These are phyloP conservation scores for Coprinellus aureogranulatus DNA, from an alignment of 768 basidiomycete species.

Conservation along the genomic window DNA sequence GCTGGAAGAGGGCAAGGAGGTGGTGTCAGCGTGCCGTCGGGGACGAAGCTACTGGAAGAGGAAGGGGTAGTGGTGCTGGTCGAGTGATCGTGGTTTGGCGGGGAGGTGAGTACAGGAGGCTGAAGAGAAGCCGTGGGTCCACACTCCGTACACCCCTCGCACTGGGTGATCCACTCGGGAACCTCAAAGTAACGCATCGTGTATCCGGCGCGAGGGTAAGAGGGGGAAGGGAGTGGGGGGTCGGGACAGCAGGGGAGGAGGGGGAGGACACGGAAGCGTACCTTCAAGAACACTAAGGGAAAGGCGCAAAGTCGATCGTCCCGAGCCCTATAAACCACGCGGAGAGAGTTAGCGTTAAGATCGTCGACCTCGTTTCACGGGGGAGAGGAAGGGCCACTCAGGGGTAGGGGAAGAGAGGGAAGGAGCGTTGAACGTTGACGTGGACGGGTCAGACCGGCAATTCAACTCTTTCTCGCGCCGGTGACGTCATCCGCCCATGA, in stretches of 20 bases:
- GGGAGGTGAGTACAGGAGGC: no score
- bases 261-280: conserved; percentile 20
- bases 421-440: no score
- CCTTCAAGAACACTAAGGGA: conserved; percentile 55
- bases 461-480: background rate
- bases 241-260: background rate
- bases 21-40: background rate
- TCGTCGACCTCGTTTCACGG: no score
- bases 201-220: no score
- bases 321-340: conserved; percentile 71
- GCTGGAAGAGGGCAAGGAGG: conserved; percentile 45
- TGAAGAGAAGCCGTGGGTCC: background rate
- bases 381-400: no score
- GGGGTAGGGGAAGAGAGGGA: no score
- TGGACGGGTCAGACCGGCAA: conserved; percentile 40
- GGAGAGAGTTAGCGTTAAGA: background rate
- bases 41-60: no score
- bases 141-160: no score
- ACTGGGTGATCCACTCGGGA: no score
- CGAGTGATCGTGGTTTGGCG: no score
- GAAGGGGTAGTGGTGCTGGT: no score
- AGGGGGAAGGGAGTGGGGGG: no score
- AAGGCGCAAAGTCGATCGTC: conserved; percentile 55
- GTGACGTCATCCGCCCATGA: background rate
- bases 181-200: background rate